phyloP scores from a whole-genome alignment of 1,284 basidiomycete genomes.

The Moniliella sp. region DNA sequence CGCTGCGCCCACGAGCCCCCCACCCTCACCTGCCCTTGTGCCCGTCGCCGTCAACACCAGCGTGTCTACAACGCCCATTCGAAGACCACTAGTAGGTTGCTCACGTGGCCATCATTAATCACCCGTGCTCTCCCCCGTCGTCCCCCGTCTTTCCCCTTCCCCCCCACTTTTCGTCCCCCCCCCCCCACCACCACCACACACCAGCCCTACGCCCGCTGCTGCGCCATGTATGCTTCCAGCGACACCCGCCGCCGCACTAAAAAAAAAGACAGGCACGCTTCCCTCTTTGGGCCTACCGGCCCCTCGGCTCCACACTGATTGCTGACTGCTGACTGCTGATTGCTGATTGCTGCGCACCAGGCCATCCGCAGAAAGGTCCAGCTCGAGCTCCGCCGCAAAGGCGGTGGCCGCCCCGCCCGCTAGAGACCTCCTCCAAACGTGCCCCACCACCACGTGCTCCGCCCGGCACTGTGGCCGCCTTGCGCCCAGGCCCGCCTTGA shows the following conservation, averaged over 20 bases:
- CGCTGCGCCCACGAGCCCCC: too few relatives aligned
- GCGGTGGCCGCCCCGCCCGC: constrained; percentile 20
- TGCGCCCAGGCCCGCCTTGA: constrained; percentile 82
- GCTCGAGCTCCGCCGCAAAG: constrained; percentile 52
- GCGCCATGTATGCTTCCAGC: constrained; percentile 10
- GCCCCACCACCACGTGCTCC: constrained; percentile 43
- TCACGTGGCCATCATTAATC: too few relatives aligned
- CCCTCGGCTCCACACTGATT: too few relatives aligned
- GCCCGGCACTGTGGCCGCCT: constrained; percentile 88
- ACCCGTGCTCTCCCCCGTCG: too few relatives aligned
- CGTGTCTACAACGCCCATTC: too few relatives aligned
- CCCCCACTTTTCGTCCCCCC: constrained; percentile 1
- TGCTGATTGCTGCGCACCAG: constrained; percentile 37
- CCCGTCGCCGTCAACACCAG: too few relatives aligned
- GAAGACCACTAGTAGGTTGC: too few relatives aligned
- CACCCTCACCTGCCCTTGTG: too few relatives aligned
- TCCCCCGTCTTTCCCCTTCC: too few relatives aligned
- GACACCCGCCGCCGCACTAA: constrained; percentile 69
- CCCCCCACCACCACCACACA: neutral
- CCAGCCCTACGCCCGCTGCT: too few relatives aligned
- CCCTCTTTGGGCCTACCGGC: constrained; percentile 1
- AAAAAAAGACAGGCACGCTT: constrained; percentile 63
- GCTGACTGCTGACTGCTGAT: neutral
- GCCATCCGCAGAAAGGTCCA: constrained; percentile 98
- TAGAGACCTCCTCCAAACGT: constrained; percentile 32